Percentiles rank a stretch among this genome's conserved stretches.
Evolutionary conservation across 331 rosid genomes (phyloP).

Genomic region (Erythrophleum ivorense): DNA sequence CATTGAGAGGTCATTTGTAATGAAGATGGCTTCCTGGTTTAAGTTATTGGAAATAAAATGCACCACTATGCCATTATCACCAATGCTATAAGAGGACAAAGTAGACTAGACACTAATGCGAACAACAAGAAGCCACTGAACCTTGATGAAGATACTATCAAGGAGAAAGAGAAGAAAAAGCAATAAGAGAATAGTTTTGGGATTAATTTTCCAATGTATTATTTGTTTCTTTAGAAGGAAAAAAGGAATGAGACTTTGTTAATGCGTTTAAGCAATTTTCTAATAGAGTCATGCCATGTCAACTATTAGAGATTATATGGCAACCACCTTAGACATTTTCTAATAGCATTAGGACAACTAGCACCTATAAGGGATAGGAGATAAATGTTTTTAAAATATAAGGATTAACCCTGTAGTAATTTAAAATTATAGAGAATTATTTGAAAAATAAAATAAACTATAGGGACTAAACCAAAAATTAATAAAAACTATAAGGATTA

Average conservation of each 20-base stretch:
- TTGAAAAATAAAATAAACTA: too few species aligned
- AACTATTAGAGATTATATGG: too few species aligned
- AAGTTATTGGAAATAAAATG: constrained; percentile 45
- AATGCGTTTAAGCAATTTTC: neutral
- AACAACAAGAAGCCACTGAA: constrained; percentile 59
- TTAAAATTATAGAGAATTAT: too few species aligned
- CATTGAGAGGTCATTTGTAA: constrained; percentile 41
- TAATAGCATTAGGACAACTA: too few species aligned
- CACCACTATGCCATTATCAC: constrained; percentile 53
- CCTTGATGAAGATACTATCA: constrained; percentile 2
- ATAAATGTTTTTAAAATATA: too few species aligned
- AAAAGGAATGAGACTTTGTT: neutral
- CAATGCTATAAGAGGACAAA: constrained; percentile 44
- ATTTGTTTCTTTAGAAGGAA: constrained; percentile 21
- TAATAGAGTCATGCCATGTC: too few species aligned
- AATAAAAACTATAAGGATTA: too few species aligned
- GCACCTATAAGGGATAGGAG: too few species aligned
- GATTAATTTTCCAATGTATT: neutral
- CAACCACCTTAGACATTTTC: too few species aligned
- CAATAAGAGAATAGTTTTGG: neutral
- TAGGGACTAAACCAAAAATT: too few species aligned
- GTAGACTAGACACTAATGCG: constrained; percentile 52
- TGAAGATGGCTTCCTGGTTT: constrained; percentile 32
- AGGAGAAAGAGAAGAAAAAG: neutral
- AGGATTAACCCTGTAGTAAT: too few species aligned